These are phyloP conservation scores for Cyathus striatus DNA, from an alignment of 768 basidiomycete species.

Conservation along the genomic window DNA sequence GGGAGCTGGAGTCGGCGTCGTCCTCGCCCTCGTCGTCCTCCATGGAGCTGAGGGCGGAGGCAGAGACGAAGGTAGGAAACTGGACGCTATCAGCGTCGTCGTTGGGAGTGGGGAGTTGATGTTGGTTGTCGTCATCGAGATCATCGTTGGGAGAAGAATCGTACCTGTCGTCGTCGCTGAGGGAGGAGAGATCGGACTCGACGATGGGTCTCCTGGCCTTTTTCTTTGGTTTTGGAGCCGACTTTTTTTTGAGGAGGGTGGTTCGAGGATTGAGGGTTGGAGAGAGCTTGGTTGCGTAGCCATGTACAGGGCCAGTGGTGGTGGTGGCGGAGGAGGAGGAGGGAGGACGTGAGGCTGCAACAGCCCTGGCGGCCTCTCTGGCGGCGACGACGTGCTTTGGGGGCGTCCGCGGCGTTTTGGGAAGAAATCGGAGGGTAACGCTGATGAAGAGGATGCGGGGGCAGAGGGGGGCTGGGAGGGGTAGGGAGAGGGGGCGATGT, in stretches of 20 bases:
- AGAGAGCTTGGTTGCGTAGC: slow-evolving; percentile 23
- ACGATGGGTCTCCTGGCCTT: no score
- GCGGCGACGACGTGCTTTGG: slow-evolving; percentile 39
- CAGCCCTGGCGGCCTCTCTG: slow-evolving; percentile 17
- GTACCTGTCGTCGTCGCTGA: slow-evolving; percentile 30
- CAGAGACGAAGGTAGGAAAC: slow-evolving; percentile 69
- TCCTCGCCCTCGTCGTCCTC: slow-evolving; percentile 32
- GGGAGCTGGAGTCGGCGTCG: slow-evolving; percentile 42
- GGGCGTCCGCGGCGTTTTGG: slow-evolving; percentile 55
- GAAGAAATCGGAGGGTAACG: slow-evolving; percentile 8
- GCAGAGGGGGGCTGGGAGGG: slow-evolving; percentile 11
- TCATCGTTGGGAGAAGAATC: slow-evolving; percentile 11
- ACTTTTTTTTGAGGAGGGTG: no score
- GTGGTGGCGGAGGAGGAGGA: slow-evolving; percentile 7
- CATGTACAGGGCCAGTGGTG: slow-evolving; percentile 19
- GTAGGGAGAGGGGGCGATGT: slow-evolving; percentile 13
- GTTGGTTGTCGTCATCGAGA: slow-evolving; percentile 22
- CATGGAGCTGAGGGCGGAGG: slow-evolving; percentile 47
- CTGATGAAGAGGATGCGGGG: slow-evolving; percentile 1
- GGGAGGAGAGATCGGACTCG: no score
- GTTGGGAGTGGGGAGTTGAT: no score
- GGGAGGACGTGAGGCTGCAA: background rate
- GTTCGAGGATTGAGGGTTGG: no score
- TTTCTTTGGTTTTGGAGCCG: no score
- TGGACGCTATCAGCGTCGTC: slow-evolving; percentile 27